These are phyloP conservation scores for Spizellomyces sp. DNA, from an alignment of 192 early-diverging fungal genomes.

Conservation along the genomic window DNA sequence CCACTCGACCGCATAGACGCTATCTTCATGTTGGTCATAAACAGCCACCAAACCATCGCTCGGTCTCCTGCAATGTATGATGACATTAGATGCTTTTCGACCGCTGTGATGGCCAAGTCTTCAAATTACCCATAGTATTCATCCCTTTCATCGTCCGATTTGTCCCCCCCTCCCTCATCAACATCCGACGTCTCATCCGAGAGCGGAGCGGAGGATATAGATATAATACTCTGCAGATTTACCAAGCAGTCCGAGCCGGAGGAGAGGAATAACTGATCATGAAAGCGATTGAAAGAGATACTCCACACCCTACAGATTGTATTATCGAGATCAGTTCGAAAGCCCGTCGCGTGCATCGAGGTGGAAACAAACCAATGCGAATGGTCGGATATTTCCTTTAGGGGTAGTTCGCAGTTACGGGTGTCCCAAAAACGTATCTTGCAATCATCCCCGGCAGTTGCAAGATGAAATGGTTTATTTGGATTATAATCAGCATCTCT, in stretches of 20 bases:
- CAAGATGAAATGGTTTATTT: constrained; percentile 82
- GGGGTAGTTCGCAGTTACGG: constrained; percentile 52
- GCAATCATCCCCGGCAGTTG: constrained; percentile 87
- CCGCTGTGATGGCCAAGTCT: not conserved
- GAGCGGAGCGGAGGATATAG: constrained; percentile 76
- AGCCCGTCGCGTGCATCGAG: not conserved
- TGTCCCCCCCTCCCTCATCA: constrained; percentile 36
- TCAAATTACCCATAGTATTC: constrained; percentile 21
- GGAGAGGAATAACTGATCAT: constrained; percentile 90
- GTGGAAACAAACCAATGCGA: constrained; percentile 72
- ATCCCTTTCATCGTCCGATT: constrained; percentile 8
- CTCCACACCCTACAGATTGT: constrained; percentile 69
- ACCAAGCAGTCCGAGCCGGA: constrained; percentile 86
- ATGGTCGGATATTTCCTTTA: constrained; percentile 77
- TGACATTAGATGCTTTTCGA: not conserved
- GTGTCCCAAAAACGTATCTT: constrained; percentile 88
- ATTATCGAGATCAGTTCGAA: constrained; percentile 7
- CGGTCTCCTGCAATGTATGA: constrained; percentile 36
- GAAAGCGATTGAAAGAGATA: constrained; percentile 82
- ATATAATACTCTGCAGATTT: constrained; percentile 83
- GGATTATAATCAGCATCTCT: constrained; percentile 84
- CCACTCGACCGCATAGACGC: constrained; percentile 90
- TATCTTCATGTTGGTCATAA: constrained; percentile 95
- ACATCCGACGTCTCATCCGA: constrained; percentile 36
- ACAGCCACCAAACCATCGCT: constrained; percentile 81